Percentiles rank a stretch among this genome's conserved stretches.
Conservation (phyloP, 192 early-diverging fungal species). For the Rhizophagus clarus region DNA sequence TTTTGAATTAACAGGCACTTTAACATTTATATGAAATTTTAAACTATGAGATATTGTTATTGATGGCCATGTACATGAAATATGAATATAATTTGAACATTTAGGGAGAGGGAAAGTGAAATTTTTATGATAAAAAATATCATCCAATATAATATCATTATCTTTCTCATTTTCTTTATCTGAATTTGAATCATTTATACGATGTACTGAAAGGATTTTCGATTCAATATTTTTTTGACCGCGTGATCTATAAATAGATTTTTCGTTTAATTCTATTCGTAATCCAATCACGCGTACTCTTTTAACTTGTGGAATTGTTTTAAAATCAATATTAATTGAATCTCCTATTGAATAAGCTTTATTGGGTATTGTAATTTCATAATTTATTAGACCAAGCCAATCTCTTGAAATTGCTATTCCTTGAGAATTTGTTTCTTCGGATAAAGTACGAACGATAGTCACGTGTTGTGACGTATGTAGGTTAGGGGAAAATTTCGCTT, state of each 20-base stretch:
- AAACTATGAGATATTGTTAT: conserved; percentile 7
- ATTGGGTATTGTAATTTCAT: conserved; percentile 57
- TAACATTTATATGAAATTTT: conserved; percentile 4
- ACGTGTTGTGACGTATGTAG: conserved; percentile 36
- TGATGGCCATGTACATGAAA: background rate
- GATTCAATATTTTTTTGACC: background rate
- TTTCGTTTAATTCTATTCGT: conserved; percentile 10
- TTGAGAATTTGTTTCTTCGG: conserved; percentile 53
- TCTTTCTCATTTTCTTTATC: background rate
- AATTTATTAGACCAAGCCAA: conserved; percentile 33
- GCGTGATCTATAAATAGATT: background rate
- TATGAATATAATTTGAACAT: background rate
- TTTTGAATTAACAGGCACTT: background rate
- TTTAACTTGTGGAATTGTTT: conserved; percentile 49
- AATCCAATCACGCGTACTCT: conserved; percentile 22
- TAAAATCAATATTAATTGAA: conserved; percentile 45
- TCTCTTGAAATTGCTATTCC: conserved; percentile 38
- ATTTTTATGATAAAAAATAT: conserved; percentile 8
- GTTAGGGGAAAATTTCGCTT: conserved; percentile 46
- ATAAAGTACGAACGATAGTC: conserved; percentile 52
- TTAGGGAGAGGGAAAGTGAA: conserved; percentile 18
- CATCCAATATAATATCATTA: background rate
- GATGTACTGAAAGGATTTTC: background rate
- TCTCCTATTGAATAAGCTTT: conserved; percentile 53
- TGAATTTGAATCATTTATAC: background rate